Base-by-base conservation (phyloP, 352 stramenopile species). In the Aphanomyces stellatus region DNA sequence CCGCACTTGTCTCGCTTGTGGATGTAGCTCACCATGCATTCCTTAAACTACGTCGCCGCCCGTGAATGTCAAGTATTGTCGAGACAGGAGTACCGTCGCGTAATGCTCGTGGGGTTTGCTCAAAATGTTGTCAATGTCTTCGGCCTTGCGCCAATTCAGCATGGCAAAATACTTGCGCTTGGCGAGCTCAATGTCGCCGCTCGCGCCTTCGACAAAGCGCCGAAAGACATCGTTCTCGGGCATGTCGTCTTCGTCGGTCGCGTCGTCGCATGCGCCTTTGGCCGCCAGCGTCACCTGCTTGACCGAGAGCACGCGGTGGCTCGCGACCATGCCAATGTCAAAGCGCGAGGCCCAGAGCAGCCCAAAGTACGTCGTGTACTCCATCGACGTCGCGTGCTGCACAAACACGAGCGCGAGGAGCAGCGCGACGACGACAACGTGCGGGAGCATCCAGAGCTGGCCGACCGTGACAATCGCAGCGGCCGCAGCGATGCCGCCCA, bases 41-140 rank as follows among this genome's bases (percentile, higher is more conserved):
- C 78, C 67, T 89, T 89, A 71, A 91, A 88, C 24, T 70, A 69
- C 31, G 0, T 56, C 4, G 43, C 31, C 19, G 11, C n/a, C 37
- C 19, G 49, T 43, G 1, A 31, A 1, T 19, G 49, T 42, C 34
- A 27, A 13, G 25, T 10, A n/a, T 13, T 17, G 31, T 63, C 10
- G 0, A 1, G 35, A 53, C 13, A n/a, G 43, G 3, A 24, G 27
- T 70, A 70, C 63, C 51, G 74, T 69, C 4, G 65, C 73, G 53
- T 88, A 91, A 11, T 85, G 72, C 53, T 74, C 71, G 25, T 75
- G 76, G 11, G 78, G 78, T n/a, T 77, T 74, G 41, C 84, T 27
- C 43, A 91, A 74, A 65, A 89, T 84, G n/a, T 68, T 82, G 65
- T 89, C 81, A 19, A 91, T 79, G 27, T 85, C 75, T 30, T 89